A percentile compares a stretch with the other conserved stretches of the same genome.
These are phyloP conservation scores for Nitzschia putrida DNA, from an alignment of 108 stramenopile species.

Conservation along the genomic window DNA sequence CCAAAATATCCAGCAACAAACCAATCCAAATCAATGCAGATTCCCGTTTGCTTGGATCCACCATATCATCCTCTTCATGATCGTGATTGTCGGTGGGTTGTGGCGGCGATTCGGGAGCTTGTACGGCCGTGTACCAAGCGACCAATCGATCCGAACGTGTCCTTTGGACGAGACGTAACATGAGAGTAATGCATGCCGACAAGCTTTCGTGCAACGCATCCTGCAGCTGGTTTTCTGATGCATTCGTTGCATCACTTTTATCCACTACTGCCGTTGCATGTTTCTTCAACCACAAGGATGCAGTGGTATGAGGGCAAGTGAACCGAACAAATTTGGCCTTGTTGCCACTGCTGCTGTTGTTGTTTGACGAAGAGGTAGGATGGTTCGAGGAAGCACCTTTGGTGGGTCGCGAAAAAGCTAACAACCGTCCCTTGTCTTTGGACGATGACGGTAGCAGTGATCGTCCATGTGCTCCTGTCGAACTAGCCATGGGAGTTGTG, in stretches of 20 bases:
- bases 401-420: no score
- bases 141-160: constrained; percentile 10
- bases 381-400: no score
- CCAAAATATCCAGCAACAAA: constrained; percentile 35
- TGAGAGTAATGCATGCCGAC: background rate
- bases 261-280: no score
- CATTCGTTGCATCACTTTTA: no score
- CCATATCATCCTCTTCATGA: background rate
- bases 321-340: background rate
- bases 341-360: background rate
- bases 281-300: no score
- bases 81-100: background rate
- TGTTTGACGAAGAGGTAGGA: background rate
- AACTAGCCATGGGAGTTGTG: no score
- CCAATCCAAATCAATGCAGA: constrained; percentile 14
- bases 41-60: background rate
- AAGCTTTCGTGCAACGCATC: background rate
- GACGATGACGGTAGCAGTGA: no score
- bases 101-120: background rate
- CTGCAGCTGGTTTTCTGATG: no score
- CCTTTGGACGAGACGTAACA: constrained; percentile 10
- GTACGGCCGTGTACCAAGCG: constrained; percentile 25
- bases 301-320: no score
- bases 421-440: no score
- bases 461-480: no score